phyloP scores from a whole-genome alignment of 1,284 basidiomycete species.

The Chondrostereum purpureum region DNA sequence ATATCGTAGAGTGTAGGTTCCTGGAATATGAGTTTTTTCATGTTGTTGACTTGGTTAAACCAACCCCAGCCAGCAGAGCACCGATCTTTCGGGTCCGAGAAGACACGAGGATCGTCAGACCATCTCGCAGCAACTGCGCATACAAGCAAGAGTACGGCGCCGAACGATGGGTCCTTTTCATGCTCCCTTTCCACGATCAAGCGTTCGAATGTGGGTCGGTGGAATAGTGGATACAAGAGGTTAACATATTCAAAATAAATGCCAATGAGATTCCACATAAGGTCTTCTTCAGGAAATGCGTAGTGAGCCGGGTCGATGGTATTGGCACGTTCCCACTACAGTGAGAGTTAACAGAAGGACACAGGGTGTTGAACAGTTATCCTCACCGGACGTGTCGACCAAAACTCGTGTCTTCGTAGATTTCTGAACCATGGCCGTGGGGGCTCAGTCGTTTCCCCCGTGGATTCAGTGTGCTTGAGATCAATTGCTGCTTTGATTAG shows the following conservation, averaged over 20 bases:
- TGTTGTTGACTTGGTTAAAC: not conserved
- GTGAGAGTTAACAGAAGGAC: too few relatives aligned
- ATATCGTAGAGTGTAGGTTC: not conserved
- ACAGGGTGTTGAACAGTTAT: too few relatives aligned
- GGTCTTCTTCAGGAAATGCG: not conserved
- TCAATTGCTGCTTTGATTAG: too few relatives aligned
- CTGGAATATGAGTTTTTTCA: not conserved
- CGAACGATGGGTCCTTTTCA: constrained; percentile 46
- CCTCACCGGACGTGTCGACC: too few relatives aligned
- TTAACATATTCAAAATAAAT: not conserved
- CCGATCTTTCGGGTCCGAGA: constrained; percentile 18
- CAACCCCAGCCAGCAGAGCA: not conserved
- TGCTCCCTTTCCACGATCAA: constrained; percentile 43
- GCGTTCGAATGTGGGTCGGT: constrained; percentile 53
- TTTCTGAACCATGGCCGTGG: too few relatives aligned
- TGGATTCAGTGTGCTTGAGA: too few relatives aligned
- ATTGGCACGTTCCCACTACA: too few relatives aligned
- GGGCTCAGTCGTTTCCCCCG: too few relatives aligned
- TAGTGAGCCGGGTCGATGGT: too few relatives aligned
- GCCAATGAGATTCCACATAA: not conserved
- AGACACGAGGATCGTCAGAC: constrained; percentile 48
- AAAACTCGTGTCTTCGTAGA: too few relatives aligned
- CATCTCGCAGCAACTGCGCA: constrained; percentile 54
- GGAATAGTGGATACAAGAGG: constrained; percentile 47
- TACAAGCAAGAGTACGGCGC: constrained; percentile 53